These are phyloP conservation scores for Dunaliella primolecta DNA, from an alignment of 139 green algal genomes.

Conservation along the genomic window DNA sequence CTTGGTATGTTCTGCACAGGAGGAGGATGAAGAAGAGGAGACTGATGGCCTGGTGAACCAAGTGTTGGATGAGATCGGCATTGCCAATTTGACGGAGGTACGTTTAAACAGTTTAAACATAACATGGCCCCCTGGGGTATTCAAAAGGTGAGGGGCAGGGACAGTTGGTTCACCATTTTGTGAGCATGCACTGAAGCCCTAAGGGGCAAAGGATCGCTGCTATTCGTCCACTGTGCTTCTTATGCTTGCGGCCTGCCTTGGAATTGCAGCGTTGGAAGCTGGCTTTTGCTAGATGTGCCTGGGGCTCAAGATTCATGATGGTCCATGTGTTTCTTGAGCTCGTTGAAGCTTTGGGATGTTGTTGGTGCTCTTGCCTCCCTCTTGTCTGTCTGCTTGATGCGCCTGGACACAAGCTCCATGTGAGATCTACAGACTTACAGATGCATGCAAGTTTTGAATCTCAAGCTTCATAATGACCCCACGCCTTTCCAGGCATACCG, in stretches of 20 bases:
- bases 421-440: not conserved
- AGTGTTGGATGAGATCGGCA: slow-evolving; percentile 90
- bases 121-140: not conserved
- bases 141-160: not conserved
- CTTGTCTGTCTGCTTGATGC: too few relatives aligned
- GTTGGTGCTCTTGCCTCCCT: too few relatives aligned
- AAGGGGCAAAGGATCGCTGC: not conserved
- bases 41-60: slow-evolving; percentile 86
- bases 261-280: too few relatives aligned
- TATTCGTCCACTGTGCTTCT: not conserved
- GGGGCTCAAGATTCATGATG: too few relatives aligned
- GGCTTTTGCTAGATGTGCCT: too few relatives aligned
- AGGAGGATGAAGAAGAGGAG: slow-evolving; percentile 93
- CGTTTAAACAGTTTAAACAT: too few relatives aligned
- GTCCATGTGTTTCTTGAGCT: too few relatives aligned
- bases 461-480: not conserved
- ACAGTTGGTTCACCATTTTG: not conserved
- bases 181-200: too few relatives aligned
- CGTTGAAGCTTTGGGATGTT: too few relatives aligned
- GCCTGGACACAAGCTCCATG: too few relatives aligned
- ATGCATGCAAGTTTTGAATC: not conserved
- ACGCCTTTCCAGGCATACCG: not conserved
- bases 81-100: slow-evolving; percentile 55
- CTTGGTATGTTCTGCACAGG: slow-evolving; percentile 25
- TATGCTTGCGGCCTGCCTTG: too few relatives aligned